A percentile compares a stretch with the other conserved stretches of the same genome.
These are phyloP conservation scores for Bretschneidera sinensis DNA, from an alignment of 345 rosid genomes.

Conservation along the genomic window DNA sequence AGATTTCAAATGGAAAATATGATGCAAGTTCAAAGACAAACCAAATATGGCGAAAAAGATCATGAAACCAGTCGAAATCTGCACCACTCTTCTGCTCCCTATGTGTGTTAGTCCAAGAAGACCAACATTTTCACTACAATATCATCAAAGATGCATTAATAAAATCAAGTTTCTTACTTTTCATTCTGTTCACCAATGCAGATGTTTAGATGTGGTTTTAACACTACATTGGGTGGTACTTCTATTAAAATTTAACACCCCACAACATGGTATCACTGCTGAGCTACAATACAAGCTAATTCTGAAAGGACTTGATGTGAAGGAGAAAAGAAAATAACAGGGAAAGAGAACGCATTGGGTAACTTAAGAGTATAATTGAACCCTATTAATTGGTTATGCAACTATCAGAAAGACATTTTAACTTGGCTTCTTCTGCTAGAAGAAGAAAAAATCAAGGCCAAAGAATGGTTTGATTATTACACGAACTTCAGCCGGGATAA, in stretches of 20 bases:
- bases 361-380: no score
- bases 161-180: conserved; percentile 1
- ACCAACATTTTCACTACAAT: conserved; percentile 91
- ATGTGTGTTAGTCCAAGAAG: conserved; percentile 82
- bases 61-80: conserved; percentile 93
- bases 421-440: no score
- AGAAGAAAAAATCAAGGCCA: no score
- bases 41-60: conserved; percentile 96
- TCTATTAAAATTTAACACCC: no score
- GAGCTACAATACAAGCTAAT: not conserved
- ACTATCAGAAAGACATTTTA: no score
- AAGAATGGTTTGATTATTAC: not conserved
- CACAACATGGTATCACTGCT: not conserved
- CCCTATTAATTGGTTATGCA: no score
- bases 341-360: not conserved
- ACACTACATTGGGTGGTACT: no score
- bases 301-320: no score
- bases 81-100: conserved; percentile 96
- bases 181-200: not conserved
- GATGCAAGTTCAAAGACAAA: conserved; percentile 24
- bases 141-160: conserved; percentile 9
- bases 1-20: not conserved
- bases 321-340: not conserved
- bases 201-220: no score
- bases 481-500: no score